Percentiles rank a stretch among this genome's conserved stretches.
Evolutionary conservation across 2,329 filamentous ascomycete genomes (phyloP).

Genomic region (Cladosporium austrohemisphaericum): DNA sequence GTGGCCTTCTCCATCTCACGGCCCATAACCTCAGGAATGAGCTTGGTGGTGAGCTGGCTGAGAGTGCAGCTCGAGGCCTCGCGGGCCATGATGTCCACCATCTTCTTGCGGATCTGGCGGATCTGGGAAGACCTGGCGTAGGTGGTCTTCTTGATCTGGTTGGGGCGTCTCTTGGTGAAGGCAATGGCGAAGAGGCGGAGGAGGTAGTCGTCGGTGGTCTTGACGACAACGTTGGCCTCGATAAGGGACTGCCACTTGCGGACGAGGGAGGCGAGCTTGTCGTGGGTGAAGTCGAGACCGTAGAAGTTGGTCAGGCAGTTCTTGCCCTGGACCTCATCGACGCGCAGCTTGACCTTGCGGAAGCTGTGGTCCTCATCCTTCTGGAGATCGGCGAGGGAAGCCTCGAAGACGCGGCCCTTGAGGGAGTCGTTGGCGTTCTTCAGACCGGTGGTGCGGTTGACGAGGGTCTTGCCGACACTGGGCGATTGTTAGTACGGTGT

Average conservation of each 20-base stretch:
- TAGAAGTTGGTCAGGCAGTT: conserved; percentile 99
- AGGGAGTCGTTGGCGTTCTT: conserved; percentile 99
- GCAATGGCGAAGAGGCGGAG: conserved; percentile 98
- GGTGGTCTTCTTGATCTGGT: conserved; percentile 99
- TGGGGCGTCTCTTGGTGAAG: conserved; percentile 98
- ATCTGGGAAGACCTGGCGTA: conserved; percentile 97
- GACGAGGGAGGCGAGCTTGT: conserved; percentile 98
- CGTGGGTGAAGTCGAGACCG: conserved; percentile 99
- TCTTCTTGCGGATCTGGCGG: conserved; percentile 97
- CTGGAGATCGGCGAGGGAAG: conserved; percentile 97
- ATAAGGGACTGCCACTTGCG: conserved; percentile 99
- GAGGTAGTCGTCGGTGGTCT: conserved; percentile 99
- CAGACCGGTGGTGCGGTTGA: conserved; percentile 98
- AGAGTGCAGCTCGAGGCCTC: conserved; percentile 94
- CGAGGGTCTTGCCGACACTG: conserved; percentile 99
- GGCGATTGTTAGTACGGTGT: conserved; percentile 35
- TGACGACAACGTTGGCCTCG: conserved; percentile 99
- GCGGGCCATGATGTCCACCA: conserved; percentile 97
- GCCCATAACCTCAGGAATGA: conserved; percentile 98
- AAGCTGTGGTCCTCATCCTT: conserved; percentile 99
- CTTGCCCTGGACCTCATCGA: conserved; percentile 99
- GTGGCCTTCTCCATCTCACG: conserved; percentile 99
- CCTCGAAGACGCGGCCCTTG: conserved; percentile 98
- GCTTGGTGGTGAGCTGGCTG: conserved; percentile 94
- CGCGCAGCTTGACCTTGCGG: conserved; percentile 98